Conservation (phyloP, 2,329 filamentous ascomycete genomes). For the Coniochaeta hoffmannii region DNA sequence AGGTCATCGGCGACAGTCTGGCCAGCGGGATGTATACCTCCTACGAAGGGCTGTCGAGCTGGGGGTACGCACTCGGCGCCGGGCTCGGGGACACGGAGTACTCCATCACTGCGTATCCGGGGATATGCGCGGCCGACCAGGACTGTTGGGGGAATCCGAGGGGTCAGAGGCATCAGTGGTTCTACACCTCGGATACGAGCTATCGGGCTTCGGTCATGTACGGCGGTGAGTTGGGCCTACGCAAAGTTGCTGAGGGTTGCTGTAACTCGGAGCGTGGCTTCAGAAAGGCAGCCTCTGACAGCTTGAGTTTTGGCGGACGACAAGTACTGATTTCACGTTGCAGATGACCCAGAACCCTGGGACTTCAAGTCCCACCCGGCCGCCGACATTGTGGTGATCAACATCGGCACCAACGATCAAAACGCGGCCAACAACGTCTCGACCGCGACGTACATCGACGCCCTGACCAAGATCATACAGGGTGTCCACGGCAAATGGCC, state of each 20-base stretch:
- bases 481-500: conserved; percentile 39
- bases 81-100: conserved; percentile 53
- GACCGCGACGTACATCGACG: conserved; percentile 28
- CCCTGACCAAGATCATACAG: conserved; percentile 35
- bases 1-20: conserved; percentile 41
- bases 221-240: conserved; percentile 32
- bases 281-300: too few species aligned
- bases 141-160: conserved; percentile 45
- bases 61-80: conserved; percentile 45
- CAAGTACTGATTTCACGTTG: too few species aligned
- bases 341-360: conserved; percentile 35
- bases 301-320: too few species aligned
- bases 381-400: conserved; percentile 37
- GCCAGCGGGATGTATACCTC: conserved; percentile 49
- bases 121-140: conserved; percentile 48
- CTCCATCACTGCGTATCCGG: conserved; percentile 49
- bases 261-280: too few species aligned
- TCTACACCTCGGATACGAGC: conserved; percentile 47
- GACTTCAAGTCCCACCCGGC: conserved; percentile 33
- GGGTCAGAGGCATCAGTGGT: conserved; percentile 49
- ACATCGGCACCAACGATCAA: conserved; percentile 39
- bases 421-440: conserved; percentile 33
- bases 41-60: conserved; percentile 50
- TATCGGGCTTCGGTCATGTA: conserved; percentile 35
- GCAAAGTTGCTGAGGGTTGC: too few species aligned